phyloP scores from a whole-genome alignment of 78 protist genomes.

The Guillardia theta region DNA sequence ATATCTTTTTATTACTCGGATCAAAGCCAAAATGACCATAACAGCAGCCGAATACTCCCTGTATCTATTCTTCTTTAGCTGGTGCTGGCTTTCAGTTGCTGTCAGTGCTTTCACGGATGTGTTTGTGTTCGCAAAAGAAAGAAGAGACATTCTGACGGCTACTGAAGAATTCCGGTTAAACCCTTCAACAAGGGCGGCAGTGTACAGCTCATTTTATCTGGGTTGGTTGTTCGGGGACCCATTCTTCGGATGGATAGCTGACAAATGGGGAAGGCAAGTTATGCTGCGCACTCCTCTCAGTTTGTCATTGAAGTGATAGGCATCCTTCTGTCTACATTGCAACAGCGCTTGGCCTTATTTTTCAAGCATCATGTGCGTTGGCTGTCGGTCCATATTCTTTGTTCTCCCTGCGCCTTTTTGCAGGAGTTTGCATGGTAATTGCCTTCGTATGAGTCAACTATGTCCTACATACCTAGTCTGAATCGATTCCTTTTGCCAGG shows the following conservation, averaged over 20 bases:
- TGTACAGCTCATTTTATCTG: background rate
- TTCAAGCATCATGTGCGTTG: background rate
- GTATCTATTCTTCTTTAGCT: background rate
- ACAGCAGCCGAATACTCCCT: background rate
- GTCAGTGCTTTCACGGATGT: background rate
- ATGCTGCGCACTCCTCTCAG: too few relatives aligned
- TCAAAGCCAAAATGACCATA: too few relatives aligned
- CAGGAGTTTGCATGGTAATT: background rate
- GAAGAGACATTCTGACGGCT: background rate
- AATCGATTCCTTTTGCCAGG: too few relatives aligned
- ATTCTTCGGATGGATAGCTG: background rate
- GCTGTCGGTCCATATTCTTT: background rate
- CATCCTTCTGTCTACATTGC: background rate
- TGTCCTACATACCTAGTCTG: too few relatives aligned
- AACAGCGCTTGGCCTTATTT: background rate
- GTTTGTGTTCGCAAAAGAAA: background rate
- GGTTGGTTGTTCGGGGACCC: conserved; percentile 4
- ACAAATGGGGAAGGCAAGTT: background rate
- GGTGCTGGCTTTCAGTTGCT: background rate
- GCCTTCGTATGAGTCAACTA: too few relatives aligned
- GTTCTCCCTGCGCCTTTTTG: background rate
- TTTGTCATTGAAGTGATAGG: too few relatives aligned
- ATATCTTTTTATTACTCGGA: too few relatives aligned
- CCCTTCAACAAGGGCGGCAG: background rate
- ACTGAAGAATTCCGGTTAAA: background rate